Evolutionary conservation across 169 alveolate species (phyloP), one percentile per base, ranked within the genome.

Genomic region (Cryptosporidium bovis): DNA sequence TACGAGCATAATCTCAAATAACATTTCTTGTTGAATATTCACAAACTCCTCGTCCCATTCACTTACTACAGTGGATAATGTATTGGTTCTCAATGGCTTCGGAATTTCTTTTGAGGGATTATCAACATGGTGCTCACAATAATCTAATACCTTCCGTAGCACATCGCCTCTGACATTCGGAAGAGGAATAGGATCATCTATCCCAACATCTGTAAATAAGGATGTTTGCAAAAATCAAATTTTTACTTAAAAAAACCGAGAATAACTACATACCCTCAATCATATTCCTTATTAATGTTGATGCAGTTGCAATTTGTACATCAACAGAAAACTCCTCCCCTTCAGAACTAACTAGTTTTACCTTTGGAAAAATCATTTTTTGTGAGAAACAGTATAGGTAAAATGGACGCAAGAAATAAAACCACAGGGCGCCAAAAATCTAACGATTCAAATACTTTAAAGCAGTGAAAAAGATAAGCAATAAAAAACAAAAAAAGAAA

Each of bases 21-120:
- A 91, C 50, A 94, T 82, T 82, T 97, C 99, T 82, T 95, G 95
- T 71, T 95, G 98, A 29, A 96, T 92, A 48, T 96, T 96, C 10
- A 97, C 96, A 90, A 93, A 97, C 65, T 94, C 96, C 66, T 95
- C 96, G 90, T 97, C 99, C 98, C 99, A 97, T 27, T 89, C 91
- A 40, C 97, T 92, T 1, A 96, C 98, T 34, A 95, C 94, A 65
- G 94, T 96, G 27, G 92, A 90, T 48, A 97, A 91, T 82, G 94
- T 93, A 18, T 91, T 85, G 40, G 97, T 92, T 82, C 93, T 95
- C 29, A 97, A 93, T 10, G 99, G 99, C 69, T 95, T 94, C 66
- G 98, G 99, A 48, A 97, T 97, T 90, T 95, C 97, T 10, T 93
- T 94, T 27, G 99, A 97, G 12, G 96, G 96, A 91, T 93, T 93